These are phyloP conservation scores for Dioscorea dumetorum DNA, from an alignment of 106 monocot species.

Conservation along the genomic window DNA sequence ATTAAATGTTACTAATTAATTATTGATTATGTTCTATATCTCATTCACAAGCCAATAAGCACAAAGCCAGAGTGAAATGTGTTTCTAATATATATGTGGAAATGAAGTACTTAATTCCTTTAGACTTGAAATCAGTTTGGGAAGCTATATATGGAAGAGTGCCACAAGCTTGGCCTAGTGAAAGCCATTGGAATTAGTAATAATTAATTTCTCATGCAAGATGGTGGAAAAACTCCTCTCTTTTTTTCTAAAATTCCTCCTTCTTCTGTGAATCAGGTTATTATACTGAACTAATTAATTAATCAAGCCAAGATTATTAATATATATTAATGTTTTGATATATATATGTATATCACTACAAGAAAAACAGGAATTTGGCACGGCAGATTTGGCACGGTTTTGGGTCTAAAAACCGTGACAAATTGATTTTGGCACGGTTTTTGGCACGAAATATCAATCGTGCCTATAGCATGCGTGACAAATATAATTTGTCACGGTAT, in stretches of 20 bases:
- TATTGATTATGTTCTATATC: slow-evolving; percentile 9
- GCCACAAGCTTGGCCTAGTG: slow-evolving; percentile 1
- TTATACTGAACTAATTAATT: neutral
- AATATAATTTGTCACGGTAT: no score
- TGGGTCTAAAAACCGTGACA: no score
- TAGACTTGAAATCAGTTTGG: slow-evolving; percentile 6
- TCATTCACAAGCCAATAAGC: slow-evolving; percentile 9
- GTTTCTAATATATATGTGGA: neutral
- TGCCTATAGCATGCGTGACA: no score
- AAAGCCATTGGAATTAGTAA: slow-evolving; percentile 15
- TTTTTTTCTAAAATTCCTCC: slow-evolving; percentile 1
- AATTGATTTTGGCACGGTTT: no score
- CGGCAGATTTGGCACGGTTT: no score
- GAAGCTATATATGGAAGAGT: slow-evolving; percentile 13
- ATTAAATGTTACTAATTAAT: no score
- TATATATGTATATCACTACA: no score
- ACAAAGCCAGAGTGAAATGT: neutral
- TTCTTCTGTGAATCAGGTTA: slow-evolving; percentile 9
- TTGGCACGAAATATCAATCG: no score
- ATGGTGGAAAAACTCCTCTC: slow-evolving; percentile 1
- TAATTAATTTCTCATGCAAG: slow-evolving; percentile 14
- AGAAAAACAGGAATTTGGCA: no score
- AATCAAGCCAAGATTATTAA: neutral
- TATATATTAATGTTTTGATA: neutral
- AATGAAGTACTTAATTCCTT: neutral